Evolutionary conservation across 169 alveolate genomes (phyloP).

Genomic region (Miamiensis avidus): DNA sequence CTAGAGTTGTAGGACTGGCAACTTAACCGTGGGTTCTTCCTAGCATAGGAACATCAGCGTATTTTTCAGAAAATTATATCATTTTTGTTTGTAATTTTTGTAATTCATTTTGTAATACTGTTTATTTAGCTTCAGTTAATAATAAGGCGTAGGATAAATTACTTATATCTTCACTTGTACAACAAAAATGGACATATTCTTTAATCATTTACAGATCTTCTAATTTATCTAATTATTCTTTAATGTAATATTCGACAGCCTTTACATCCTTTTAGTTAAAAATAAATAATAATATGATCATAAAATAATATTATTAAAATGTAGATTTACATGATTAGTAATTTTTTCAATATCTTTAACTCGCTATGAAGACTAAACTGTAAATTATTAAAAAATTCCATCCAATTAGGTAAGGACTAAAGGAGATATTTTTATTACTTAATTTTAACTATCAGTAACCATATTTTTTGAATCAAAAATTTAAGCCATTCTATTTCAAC

Average conservation of each 20-base stretch:
- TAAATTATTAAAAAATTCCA: constrained; percentile 53
- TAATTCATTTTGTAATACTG: constrained; percentile 71
- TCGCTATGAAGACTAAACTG: constrained; percentile 68
- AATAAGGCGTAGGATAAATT: constrained; percentile 90
- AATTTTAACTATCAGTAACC: constrained; percentile 29
- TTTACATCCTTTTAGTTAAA: constrained; percentile 79
- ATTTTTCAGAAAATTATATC: constrained; percentile 56
- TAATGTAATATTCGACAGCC: constrained; percentile 92
- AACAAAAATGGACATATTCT: constrained; percentile 90
- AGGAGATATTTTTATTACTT: constrained; percentile 47
- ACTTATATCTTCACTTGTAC: constrained; percentile 96
- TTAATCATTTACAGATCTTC: constrained; percentile 55
- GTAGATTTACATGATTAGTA: constrained; percentile 76
- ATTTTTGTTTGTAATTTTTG: constrained; percentile 61
- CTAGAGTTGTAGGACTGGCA: constrained; percentile 97
- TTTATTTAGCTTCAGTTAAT: constrained; percentile 75
- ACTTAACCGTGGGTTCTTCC: constrained; percentile 97
- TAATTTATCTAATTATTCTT: constrained; percentile 68
- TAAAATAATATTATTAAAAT: no score
- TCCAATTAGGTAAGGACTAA: constrained; percentile 37
- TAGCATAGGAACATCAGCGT: constrained; percentile 90
- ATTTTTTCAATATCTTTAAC: constrained; percentile 82
- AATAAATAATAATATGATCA: neutral
- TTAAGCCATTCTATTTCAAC: constrained; percentile 93
- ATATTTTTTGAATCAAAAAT: constrained; percentile 76